These are phyloP conservation scores for Pyrus bretschneideri DNA, from an alignment of 306 rosid species.

Conservation along the genomic window DNA sequence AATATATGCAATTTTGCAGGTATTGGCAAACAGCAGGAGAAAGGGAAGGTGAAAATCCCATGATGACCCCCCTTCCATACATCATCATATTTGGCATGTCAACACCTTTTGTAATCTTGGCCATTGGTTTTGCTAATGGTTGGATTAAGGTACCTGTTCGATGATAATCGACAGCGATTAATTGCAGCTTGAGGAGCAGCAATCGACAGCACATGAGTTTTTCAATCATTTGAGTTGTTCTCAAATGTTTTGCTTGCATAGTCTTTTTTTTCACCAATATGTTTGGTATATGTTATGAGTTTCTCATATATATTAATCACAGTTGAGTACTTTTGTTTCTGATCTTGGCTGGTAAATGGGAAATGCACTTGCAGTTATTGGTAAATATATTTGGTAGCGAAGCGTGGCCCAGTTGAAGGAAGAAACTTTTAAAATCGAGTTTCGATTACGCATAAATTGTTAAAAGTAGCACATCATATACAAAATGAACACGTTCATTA, in stretches of 20 bases:
- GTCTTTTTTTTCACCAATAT: background rate
- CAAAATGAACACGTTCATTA: background rate
- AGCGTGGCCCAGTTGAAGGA: no score
- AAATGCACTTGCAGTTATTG: background rate
- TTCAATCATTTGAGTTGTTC: conserved; percentile 14
- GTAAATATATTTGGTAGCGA: no score
- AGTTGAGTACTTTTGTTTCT: background rate
- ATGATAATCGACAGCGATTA: conserved; percentile 18
- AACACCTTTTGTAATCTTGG: conserved; percentile 94
- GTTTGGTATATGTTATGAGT: conserved; percentile 1
- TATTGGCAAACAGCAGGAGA: conserved; percentile 98
- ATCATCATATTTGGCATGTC: conserved; percentile 96
- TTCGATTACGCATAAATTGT: background rate
- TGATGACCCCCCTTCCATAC: conserved; percentile 94
- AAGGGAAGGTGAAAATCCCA: conserved; percentile 95
- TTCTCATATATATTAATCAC: conserved; percentile 3
- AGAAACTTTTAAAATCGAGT: no score
- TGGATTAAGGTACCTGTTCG: conserved; percentile 91
- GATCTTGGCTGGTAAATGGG: background rate
- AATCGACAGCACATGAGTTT: conserved; percentile 18
- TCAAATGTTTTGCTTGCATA: background rate
- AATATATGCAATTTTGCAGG: conserved; percentile 28
- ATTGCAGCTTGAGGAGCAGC: background rate
- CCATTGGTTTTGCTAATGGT: conserved; percentile 97
- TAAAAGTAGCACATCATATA: background rate